phyloP scores from a whole-genome alignment of 805 yeast species.

The Cyberlindnera maritima region DNA sequence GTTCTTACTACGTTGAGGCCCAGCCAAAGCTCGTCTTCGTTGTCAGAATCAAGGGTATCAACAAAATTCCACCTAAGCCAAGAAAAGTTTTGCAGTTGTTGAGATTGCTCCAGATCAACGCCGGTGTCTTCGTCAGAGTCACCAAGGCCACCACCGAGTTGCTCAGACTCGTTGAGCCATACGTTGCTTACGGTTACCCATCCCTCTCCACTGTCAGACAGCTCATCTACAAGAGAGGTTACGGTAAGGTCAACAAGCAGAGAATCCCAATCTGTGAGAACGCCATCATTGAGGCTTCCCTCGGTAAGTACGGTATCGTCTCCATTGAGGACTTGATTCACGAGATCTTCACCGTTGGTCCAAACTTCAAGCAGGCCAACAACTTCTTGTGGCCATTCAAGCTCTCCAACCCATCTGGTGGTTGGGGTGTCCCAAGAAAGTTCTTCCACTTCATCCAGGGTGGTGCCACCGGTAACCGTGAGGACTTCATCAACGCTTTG shows the following conservation, averaged over 20 bases:
- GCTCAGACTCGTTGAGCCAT: slow-evolving; percentile 92
- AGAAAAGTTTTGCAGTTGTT: slow-evolving; percentile 95
- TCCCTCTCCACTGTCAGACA: slow-evolving; percentile 86
- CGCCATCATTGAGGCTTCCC: slow-evolving; percentile 79
- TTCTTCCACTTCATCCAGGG: slow-evolving; percentile 97
- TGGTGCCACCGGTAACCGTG: slow-evolving; percentile 99
- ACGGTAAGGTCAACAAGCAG: slow-evolving; percentile 96
- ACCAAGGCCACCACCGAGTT: slow-evolving; percentile 95
- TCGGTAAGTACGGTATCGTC: slow-evolving; percentile 90
- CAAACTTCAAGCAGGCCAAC: slow-evolving; percentile 98
- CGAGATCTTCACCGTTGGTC: slow-evolving; percentile 95
- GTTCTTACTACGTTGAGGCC: slow-evolving; percentile 93
- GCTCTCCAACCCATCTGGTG: slow-evolving; percentile 95
- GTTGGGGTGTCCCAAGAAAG: slow-evolving; percentile 96
- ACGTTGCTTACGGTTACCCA: slow-evolving; percentile 98
- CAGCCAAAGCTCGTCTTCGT: slow-evolving; percentile 93
- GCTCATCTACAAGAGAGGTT: slow-evolving; percentile 96
- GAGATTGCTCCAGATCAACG: slow-evolving; percentile 90
- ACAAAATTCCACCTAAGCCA: slow-evolving; percentile 98
- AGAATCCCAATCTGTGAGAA: slow-evolving; percentile 89
- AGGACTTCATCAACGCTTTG: slow-evolving; percentile 90
- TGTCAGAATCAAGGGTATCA: slow-evolving; percentile 98
- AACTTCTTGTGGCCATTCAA: slow-evolving; percentile 98
- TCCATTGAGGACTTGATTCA: slow-evolving; percentile 93
- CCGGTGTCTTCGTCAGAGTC: slow-evolving; percentile 92